These are phyloP conservation scores for Talaromyces trachyspermus DNA, from an alignment of 495 filamentous ascomycete genomes.

Conservation along the genomic window DNA sequence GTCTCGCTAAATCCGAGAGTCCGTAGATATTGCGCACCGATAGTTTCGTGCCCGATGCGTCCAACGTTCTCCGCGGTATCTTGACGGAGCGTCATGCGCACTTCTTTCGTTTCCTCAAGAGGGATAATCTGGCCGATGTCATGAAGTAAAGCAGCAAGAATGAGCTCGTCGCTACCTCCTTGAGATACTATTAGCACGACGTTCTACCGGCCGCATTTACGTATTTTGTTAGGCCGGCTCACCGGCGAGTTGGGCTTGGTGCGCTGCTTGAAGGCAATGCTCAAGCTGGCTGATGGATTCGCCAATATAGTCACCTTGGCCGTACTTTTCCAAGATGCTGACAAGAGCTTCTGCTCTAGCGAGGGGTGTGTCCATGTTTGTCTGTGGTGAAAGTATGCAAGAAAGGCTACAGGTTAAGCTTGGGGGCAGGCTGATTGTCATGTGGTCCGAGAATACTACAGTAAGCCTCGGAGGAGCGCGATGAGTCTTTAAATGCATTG, in stretches of 20 bases:
- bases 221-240: not conserved
- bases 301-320: conserved; percentile 30
- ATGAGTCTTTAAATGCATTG: too few relatives aligned
- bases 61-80: conserved; percentile 27
- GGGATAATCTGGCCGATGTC: conserved; percentile 40
- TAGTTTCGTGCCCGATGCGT: conserved; percentile 34
- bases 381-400: too few relatives aligned
- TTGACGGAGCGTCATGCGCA: conserved; percentile 20
- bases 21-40: conserved; percentile 32
- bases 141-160: conserved; percentile 37
- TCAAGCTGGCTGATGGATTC: conserved; percentile 41
- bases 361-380: conserved; percentile 6
- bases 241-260: conserved; percentile 23
- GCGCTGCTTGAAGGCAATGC: conserved; percentile 37
- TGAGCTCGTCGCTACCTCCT: conserved; percentile 26
- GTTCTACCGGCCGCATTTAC: conserved; percentile 3
- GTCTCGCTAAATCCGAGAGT: conserved; percentile 31
- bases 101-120: conserved; percentile 20
- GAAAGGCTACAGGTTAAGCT: too few relatives aligned
- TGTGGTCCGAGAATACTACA: too few relatives aligned
- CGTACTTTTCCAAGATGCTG: conserved; percentile 23
- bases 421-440: too few relatives aligned
- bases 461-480: too few relatives aligned
- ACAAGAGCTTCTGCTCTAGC: conserved; percentile 16
- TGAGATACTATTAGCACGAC: not conserved